Evolutionary conservation across 176 grass and related monocot genomes (phyloP).

Genomic region (Stipa capillata): DNA sequence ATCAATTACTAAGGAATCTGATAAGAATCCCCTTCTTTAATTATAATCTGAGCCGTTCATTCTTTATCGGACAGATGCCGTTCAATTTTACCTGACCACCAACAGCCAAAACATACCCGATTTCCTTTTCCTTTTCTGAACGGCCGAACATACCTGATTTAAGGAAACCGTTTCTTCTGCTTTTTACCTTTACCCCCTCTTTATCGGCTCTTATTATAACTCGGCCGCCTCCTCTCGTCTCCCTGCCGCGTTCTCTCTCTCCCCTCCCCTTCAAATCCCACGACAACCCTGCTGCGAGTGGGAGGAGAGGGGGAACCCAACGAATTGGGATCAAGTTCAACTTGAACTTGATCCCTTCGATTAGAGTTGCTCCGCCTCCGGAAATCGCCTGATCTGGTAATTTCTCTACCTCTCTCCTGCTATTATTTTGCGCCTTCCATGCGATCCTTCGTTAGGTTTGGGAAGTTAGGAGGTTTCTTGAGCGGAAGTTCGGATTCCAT

Average conservation of each 20-base stretch:
- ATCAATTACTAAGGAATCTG: no score
- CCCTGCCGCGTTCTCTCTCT: not conserved
- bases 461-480: not conserved
- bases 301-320: not conserved
- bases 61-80: no score
- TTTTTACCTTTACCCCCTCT: not conserved
- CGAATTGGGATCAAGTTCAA: not conserved
- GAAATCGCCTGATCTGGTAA: constrained; percentile 3
- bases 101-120: not conserved
- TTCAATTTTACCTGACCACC: no score
- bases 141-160: not conserved
- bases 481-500: not conserved
- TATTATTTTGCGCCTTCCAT: not conserved
- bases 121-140: not conserved
- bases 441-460: not conserved
- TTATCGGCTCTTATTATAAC: not conserved
- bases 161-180: not conserved
- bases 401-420: not conserved
- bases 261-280: not conserved
- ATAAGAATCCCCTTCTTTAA: no score
- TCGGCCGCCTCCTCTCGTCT: not conserved
- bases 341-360: not conserved
- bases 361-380: not conserved
- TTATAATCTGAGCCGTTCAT: no score
- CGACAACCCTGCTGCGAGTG: not conserved